phyloP scores from a whole-genome alignment of 2,329 filamentous ascomycete species.

The Aspergillus pseudoterreus region DNA sequence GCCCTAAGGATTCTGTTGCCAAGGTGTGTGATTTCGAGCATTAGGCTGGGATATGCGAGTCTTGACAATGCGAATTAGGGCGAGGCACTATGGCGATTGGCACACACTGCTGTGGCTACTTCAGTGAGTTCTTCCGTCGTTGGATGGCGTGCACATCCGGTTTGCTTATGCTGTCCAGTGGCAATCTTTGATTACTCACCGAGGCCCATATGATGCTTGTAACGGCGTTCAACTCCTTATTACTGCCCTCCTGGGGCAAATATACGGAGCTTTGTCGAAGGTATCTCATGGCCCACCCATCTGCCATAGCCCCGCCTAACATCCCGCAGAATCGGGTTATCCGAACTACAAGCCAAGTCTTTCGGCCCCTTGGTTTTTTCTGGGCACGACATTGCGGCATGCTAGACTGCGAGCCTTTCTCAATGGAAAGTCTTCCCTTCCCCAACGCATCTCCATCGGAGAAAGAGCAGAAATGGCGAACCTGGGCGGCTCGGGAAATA shows the following conservation, averaged over 20 bases:
- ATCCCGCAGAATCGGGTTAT: slow-evolving; percentile 34
- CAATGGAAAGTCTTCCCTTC: slow-evolving; percentile 31
- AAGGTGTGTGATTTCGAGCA: slow-evolving; percentile 22
- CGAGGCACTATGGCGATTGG: slow-evolving; percentile 43
- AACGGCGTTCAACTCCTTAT: slow-evolving; percentile 44
- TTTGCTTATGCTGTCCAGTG: slow-evolving; percentile 25
- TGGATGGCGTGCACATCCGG: not conserved
- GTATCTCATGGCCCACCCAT: slow-evolving; percentile 8
- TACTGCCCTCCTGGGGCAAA: slow-evolving; percentile 41
- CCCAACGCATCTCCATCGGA: slow-evolving; percentile 28
- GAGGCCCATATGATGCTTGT: slow-evolving; percentile 41
- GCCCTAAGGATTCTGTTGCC: slow-evolving; percentile 40
- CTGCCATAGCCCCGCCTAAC: not conserved
- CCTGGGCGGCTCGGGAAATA: slow-evolving; percentile 43
- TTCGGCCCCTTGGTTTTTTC: slow-evolving; percentile 43
- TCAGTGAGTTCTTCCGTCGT: slow-evolving; percentile 23
- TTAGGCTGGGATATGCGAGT: not conserved
- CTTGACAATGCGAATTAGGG: slow-evolving; percentile 22
- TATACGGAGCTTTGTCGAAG: slow-evolving; percentile 43
- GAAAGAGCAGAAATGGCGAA: slow-evolving; percentile 41
- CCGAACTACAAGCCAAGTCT: slow-evolving; percentile 43
- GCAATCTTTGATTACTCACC: slow-evolving; percentile 43
- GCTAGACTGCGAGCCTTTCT: slow-evolving; percentile 36
- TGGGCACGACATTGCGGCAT: slow-evolving; percentile 47
- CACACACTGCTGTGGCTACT: slow-evolving; percentile 44